Evolutionary conservation across 2,329 filamentous ascomycete species (phyloP).

Genomic region (Lasiodiplodia sp.): DNA sequence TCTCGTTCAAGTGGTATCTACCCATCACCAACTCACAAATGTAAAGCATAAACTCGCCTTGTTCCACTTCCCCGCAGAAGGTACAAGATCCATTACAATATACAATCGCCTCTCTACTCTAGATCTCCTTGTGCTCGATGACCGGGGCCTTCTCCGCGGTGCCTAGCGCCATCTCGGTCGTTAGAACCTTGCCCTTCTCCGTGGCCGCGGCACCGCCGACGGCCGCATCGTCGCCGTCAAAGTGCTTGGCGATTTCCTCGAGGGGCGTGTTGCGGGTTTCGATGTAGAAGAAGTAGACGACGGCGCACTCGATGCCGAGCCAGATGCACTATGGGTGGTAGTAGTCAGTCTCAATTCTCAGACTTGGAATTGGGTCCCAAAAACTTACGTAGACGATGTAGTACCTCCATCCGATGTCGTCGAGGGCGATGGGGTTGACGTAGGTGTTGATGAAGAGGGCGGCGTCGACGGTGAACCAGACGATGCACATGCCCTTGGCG

Average conservation of each 20-base stretch:
- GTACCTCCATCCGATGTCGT: slow-evolving; percentile 66
- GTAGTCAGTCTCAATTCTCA: neutral
- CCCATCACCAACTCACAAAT: neutral
- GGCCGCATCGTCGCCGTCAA: slow-evolving; percentile 55
- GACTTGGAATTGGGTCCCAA: neutral
- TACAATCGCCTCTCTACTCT: neutral
- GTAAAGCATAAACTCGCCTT: neutral
- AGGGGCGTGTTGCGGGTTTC: slow-evolving; percentile 50
- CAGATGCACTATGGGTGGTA: slow-evolving; percentile 46
- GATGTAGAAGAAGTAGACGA: slow-evolving; percentile 67
- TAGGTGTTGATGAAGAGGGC: slow-evolving; percentile 67
- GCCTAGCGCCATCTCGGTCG: slow-evolving; percentile 33
- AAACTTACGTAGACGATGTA: slow-evolving; percentile 66
- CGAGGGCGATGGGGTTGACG: slow-evolving; percentile 69
- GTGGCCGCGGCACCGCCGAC: slow-evolving; percentile 55
- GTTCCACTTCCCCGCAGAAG: neutral
- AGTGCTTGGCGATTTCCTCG: slow-evolving; percentile 56
- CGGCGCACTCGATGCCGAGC: slow-evolving; percentile 66
- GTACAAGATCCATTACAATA: neutral
- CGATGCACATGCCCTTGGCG: slow-evolving; percentile 59
- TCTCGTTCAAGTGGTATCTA: neutral
- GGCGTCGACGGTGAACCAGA: slow-evolving; percentile 70
- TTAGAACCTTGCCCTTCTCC: slow-evolving; percentile 40
- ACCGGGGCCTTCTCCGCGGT: slow-evolving; percentile 12
- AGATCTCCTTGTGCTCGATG: slow-evolving; percentile 24